A percentile compares a stretch with the other conserved stretches of the same genome.
These are phyloP conservation scores for Pluteus cervinus DNA, from an alignment of 768 basidiomycete species.

Conservation along the genomic window DNA sequence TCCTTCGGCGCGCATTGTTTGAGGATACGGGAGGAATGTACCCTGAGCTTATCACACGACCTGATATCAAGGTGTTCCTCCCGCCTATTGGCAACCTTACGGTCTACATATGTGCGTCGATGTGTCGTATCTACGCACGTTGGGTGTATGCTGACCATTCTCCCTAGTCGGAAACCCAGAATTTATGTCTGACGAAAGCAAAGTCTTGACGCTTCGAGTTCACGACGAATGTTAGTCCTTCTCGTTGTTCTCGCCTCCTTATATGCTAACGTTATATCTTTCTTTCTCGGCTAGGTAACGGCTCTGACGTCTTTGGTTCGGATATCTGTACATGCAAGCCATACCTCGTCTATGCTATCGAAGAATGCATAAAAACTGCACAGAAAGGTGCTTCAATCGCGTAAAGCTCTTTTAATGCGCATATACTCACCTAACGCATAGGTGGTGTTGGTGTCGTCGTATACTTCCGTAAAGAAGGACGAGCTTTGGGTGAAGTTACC, in stretches of 20 bases:
- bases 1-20: slow-evolving; percentile 87
- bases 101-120: slow-evolving; percentile 76
- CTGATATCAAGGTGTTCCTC: slow-evolving; percentile 93
- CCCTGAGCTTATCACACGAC: slow-evolving; percentile 91
- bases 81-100: slow-evolving; percentile 91
- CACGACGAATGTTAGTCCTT: slow-evolving; percentile 80
- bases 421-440: not conserved
- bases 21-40: slow-evolving; percentile 97
- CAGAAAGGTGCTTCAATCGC: slow-evolving; percentile 25
- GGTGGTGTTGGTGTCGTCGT: slow-evolving; percentile 92
- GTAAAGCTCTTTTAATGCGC: not conserved
- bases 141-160: not conserved
- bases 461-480: slow-evolving; percentile 93
- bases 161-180: slow-evolving; percentile 74
- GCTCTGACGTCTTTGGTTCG: slow-evolving; percentile 94
- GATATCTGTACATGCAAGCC: slow-evolving; percentile 93
- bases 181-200: slow-evolving; percentile 65
- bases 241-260: not conserved
- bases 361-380: slow-evolving; percentile 82
- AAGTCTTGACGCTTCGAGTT: slow-evolving; percentile 81
- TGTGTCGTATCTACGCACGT: not conserved
- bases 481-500: slow-evolving; percentile 90
- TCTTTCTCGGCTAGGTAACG: slow-evolving; percentile 55
- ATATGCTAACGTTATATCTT: not conserved
- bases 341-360: slow-evolving; percentile 87